Evolutionary conservation across 139 green algal species (phyloP).

Genomic region (Ettlia oleoabundans): DNA sequence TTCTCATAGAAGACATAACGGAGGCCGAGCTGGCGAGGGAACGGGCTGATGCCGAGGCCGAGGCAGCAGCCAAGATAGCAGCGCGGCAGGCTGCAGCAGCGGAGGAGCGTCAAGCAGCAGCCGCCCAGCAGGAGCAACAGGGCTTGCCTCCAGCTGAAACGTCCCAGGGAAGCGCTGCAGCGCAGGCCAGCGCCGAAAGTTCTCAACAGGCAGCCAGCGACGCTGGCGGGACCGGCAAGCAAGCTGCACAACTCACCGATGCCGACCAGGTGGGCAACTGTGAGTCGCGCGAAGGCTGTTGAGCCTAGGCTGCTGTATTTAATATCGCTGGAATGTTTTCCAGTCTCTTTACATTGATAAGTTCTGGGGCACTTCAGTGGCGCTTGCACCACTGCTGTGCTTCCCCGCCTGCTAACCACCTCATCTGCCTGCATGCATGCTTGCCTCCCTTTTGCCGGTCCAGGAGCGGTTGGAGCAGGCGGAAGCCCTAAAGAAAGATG

Average conservation of each 20-base stretch:
- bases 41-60: constrained; percentile 12
- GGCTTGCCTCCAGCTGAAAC: neutral
- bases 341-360: too few relatives aligned
- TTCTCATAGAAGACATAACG: constrained; percentile 32
- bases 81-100: neutral
- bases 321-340: too few relatives aligned
- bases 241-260: neutral
- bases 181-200: too few relatives aligned
- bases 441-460: too few relatives aligned
- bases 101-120: neutral
- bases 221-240: neutral
- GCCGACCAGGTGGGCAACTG: neutral
- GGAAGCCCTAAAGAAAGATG: constrained; percentile 71
- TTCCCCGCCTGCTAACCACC: too few relatives aligned
- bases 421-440: too few relatives aligned
- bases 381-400: too few relatives aligned
- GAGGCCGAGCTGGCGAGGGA: constrained; percentile 14
- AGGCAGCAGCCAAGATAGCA: neutral
- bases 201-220: neutral
- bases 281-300: neutral
- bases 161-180: neutral
- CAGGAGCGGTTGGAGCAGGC: constrained; percentile 48
- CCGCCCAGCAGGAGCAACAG: neutral
- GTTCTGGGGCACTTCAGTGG: too few relatives aligned
- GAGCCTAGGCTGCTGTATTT: neutral